Evolutionary conservation across 306 rosid genomes (phyloP).

Genomic region (Sindora glabra): DNA sequence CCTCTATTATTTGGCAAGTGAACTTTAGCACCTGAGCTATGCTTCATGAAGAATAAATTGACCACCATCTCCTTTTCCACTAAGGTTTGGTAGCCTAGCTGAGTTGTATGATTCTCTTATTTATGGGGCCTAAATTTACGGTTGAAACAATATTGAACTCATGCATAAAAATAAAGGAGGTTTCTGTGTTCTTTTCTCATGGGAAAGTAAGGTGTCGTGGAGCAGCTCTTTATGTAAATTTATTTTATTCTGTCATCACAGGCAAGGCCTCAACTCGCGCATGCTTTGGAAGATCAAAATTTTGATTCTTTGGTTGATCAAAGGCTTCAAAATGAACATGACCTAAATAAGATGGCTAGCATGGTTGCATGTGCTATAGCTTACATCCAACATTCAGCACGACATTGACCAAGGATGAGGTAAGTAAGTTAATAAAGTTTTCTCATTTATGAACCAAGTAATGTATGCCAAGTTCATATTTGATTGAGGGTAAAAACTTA

Average conservation of each 20-base stretch:
- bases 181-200: background rate
- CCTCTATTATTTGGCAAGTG: slow-evolving; percentile 93
- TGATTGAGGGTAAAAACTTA: background rate
- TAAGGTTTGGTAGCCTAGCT: slow-evolving; percentile 98
- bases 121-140: background rate
- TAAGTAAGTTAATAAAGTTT: slow-evolving; percentile 51
- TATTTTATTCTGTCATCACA: slow-evolving; percentile 36
- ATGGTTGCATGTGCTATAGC: slow-evolving; percentile 96
- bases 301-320: slow-evolving; percentile 67
- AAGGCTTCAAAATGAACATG: slow-evolving; percentile 51
- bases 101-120: slow-evolving; percentile 22
- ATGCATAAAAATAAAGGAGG: too few species aligned
- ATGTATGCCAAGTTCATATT: background rate
- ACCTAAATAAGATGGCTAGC: slow-evolving; percentile 61
- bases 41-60: slow-evolving; percentile 76
- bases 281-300: slow-evolving; percentile 63
- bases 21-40: too few species aligned
- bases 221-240: background rate
- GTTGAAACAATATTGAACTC: background rate
- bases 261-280: slow-evolving; percentile 89
- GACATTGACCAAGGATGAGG: slow-evolving; percentile 87
- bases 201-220: background rate
- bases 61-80: too few species aligned
- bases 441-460: background rate
- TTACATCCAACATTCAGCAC: slow-evolving; percentile 86